Conservation (phyloP, 75 land plant species). For the Selaginella moellendorffii region DNA sequence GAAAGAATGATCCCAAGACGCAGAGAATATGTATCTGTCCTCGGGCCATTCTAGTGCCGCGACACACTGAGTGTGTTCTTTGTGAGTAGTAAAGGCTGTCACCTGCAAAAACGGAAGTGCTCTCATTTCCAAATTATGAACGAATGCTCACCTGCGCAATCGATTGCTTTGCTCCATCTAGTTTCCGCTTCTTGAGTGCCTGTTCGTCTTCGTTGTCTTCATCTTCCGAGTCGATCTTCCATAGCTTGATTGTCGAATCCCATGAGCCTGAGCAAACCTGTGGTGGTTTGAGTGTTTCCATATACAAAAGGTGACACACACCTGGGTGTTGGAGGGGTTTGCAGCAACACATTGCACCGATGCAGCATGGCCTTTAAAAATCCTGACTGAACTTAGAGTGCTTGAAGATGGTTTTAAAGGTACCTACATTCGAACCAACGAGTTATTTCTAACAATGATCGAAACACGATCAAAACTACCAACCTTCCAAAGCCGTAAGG, state of each 20-base stretch:
- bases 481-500: constrained; percentile 15
- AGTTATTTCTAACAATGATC: neutral
- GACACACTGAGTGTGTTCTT: constrained; percentile 75
- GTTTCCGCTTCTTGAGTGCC: constrained; percentile 46
- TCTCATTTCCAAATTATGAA: too few species aligned
- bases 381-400: constrained; percentile 24
- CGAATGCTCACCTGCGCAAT: too few species aligned
- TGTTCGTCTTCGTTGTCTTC: constrained; percentile 29
- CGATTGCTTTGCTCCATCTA: constrained; percentile 3
- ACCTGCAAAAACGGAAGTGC: constrained; percentile 32
- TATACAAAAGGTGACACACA: neutral
- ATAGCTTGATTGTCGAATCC: constrained; percentile 70
- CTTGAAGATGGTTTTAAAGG: neutral
- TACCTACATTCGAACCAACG: too few species aligned
- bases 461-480: neutral
- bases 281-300: neutral
- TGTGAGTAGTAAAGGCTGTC: constrained; percentile 42
- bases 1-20: constrained; percentile 91
- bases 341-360: constrained; percentile 56
- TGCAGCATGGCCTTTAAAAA: constrained; percentile 51
- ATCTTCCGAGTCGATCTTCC: constrained; percentile 36
- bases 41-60: constrained; percentile 66
- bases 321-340: constrained; percentile 41
- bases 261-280: constrained; percentile 93
- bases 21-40: constrained; percentile 45